Evolutionary conservation across 495 filamentous ascomycete species (phyloP).

Genomic region (Halenospora varia): DNA sequence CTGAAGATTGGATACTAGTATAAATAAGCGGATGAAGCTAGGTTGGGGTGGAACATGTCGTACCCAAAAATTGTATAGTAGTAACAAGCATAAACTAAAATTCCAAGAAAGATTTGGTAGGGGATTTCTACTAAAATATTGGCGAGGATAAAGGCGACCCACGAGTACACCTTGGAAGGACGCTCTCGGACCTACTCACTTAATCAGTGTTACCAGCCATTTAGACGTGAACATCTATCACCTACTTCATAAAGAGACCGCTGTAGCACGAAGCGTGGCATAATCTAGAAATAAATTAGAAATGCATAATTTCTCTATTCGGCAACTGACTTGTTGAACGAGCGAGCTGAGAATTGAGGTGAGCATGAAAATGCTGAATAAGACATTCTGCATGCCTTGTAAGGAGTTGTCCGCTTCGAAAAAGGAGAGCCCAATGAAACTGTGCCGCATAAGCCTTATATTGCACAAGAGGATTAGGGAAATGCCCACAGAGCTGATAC

Average conservation of each 20-base stretch:
- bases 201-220: no score
- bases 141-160: constrained; percentile 65
- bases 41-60: no score
- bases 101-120: constrained; percentile 57
- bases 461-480: no score
- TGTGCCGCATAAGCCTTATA: no score
- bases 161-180: constrained; percentile 66
- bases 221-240: no score
- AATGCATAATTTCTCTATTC: no score
- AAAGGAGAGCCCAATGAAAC: constrained; percentile 62
- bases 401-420: constrained; percentile 57
- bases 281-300: no score
- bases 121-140: constrained; percentile 70
- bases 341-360: constrained; percentile 31
- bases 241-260: constrained; percentile 67
- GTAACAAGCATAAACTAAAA: constrained; percentile 57
- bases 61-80: constrained; percentile 49
- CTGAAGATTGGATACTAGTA: constrained; percentile 33
- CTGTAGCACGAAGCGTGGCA: constrained; percentile 61
- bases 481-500: constrained; percentile 63
- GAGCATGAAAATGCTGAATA: constrained; percentile 69
- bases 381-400: constrained; percentile 57
- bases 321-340: constrained; percentile 34
- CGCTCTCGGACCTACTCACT: constrained; percentile 67
- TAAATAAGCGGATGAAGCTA: no score